Conservation (phyloP, 495 filamentous ascomycete species). For the Aspergillus nanangensis region DNA sequence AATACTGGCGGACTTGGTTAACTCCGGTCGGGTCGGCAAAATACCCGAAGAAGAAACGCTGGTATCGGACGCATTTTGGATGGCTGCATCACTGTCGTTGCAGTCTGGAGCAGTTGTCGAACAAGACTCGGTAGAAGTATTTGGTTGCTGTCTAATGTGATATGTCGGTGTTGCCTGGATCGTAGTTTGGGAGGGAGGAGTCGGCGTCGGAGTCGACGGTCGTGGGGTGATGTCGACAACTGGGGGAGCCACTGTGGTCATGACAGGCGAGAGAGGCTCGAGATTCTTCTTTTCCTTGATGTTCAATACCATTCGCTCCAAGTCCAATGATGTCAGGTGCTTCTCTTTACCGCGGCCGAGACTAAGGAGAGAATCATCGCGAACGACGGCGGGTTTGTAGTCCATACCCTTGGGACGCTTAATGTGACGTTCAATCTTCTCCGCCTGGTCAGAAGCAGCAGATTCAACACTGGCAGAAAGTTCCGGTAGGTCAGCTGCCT, state of each 20-base stretch:
- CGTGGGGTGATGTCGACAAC: conserved; percentile 49
- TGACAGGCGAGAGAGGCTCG: conserved; percentile 44
- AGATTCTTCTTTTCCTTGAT: conserved; percentile 76
- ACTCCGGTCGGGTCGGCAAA: conserved; percentile 27
- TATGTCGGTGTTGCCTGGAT: conserved; percentile 15
- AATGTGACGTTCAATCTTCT: conserved; percentile 63
- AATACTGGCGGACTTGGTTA: conserved; percentile 66
- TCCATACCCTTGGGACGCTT: conserved; percentile 45
- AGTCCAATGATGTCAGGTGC: conserved; percentile 81
- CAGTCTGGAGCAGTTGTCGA: conserved; percentile 48
- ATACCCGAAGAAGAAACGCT: conserved; percentile 44
- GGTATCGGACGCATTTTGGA: conserved; percentile 45
- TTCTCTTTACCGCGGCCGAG: conserved; percentile 72
- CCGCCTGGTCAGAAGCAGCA: conserved; percentile 64
- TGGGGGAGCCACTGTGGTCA: conserved; percentile 44
- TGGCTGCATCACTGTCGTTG: conserved; percentile 40
- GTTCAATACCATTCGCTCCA: conserved; percentile 87
- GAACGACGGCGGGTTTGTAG: conserved; percentile 41
- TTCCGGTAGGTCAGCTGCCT: conserved; percentile 63
- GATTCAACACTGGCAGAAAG: conserved; percentile 93
- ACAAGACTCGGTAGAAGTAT: conserved; percentile 49
- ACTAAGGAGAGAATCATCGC: conserved; percentile 42
- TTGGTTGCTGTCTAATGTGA: conserved; percentile 19
- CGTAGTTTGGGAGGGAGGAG: conserved; percentile 34
- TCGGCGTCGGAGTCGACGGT: conserved; percentile 39